phyloP scores from a whole-genome alignment of 495 filamentous ascomycete genomes.

The Pyrenula aspistea region DNA sequence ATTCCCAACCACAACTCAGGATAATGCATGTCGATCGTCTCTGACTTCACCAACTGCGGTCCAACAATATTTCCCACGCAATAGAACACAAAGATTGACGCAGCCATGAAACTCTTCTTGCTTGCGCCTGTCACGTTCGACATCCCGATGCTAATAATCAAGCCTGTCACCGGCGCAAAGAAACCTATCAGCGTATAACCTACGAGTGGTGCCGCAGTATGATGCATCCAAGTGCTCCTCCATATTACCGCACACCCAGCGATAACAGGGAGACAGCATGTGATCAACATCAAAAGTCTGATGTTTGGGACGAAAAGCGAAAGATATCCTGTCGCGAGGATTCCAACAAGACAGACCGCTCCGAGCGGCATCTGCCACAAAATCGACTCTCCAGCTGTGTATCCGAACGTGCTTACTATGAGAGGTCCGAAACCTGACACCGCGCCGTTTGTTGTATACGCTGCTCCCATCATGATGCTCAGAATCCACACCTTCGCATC shows the following conservation, averaged over 20 bases:
- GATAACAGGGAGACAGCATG: conserved; percentile 59
- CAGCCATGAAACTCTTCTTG: conserved; percentile 65
- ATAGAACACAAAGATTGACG: conserved; percentile 63
- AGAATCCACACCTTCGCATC: conserved; percentile 43
- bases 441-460: conserved; percentile 64
- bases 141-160: conserved; percentile 57
- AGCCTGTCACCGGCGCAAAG: conserved; percentile 52
- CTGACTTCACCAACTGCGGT: conserved; percentile 53
- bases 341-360: conserved; percentile 48
- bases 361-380: conserved; percentile 65
- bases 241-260: conserved; percentile 65
- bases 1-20: conserved; percentile 58
- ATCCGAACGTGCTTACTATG: conserved; percentile 66
- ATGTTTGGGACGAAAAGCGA: conserved; percentile 47
- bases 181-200: conserved; percentile 62
- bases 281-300: conserved; percentile 47
- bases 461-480: conserved; percentile 43
- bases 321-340: conserved; percentile 52
- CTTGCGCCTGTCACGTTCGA: conserved; percentile 66
- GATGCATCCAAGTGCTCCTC: conserved; percentile 53
- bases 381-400: conserved; percentile 49
- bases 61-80: conserved; percentile 64
- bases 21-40: conserved; percentile 52
- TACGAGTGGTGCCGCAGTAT: conserved; percentile 47
- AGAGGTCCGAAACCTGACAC: conserved; percentile 66